These are phyloP conservation scores for Stachybotrys chlorohalonatus DNA, from an alignment of 2,329 filamentous ascomycete genomes.

Conservation along the genomic window DNA sequence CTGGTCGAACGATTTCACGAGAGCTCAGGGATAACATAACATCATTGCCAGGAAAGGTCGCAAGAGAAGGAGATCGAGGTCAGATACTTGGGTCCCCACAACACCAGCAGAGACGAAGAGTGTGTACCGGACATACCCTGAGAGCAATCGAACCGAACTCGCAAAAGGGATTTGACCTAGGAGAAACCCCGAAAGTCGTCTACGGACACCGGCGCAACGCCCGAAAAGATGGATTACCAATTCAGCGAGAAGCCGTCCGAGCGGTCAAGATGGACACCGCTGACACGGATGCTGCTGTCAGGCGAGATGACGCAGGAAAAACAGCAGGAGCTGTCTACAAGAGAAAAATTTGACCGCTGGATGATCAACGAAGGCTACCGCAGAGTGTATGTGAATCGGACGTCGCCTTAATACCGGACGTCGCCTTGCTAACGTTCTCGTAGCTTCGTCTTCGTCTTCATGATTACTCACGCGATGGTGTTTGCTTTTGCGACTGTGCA, in stretches of 20 bases:
- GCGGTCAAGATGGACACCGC: constrained; percentile 71
- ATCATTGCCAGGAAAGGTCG: no score
- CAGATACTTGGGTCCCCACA: no score
- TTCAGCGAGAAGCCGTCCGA: constrained; percentile 42
- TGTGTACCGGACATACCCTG: no score
- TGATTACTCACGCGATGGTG: constrained; percentile 63
- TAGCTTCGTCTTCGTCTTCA: constrained; percentile 70
- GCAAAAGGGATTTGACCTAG: no score
- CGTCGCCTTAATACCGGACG: background rate
- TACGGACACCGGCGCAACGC: background rate
- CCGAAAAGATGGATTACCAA: background rate
- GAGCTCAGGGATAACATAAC: background rate
- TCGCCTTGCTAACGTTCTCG: constrained; percentile 4
- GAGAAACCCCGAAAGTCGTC: background rate
- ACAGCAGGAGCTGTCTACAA: constrained; percentile 56
- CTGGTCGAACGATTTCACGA: background rate
- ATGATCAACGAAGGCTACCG: constrained; percentile 85
- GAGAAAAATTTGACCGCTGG: constrained; percentile 73
- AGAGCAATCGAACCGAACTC: background rate
- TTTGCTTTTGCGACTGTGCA: constrained; percentile 76
- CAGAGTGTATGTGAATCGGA: constrained; percentile 52
- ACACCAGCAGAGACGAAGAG: no score
- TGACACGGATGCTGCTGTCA: constrained; percentile 74
- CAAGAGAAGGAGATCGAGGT: background rate
- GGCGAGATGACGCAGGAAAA: constrained; percentile 71